Evolutionary conservation across 345 rosid species (phyloP).

Genomic region (Lumnitzera littorea): DNA sequence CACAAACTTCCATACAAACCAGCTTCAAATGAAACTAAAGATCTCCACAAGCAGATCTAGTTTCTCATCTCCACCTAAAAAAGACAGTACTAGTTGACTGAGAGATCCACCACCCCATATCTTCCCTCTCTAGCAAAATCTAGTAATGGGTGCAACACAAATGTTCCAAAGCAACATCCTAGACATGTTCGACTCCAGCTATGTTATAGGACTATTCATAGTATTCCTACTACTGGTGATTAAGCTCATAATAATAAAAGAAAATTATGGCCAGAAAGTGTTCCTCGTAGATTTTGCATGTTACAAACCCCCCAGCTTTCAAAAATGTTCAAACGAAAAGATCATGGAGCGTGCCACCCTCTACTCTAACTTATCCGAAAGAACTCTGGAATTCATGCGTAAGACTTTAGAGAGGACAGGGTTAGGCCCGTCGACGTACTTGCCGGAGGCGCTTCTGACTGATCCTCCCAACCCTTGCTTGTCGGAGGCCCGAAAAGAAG

Average conservation of each 20-base stretch:
- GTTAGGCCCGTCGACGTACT: slow-evolving; percentile 4
- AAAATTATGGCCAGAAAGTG: background rate
- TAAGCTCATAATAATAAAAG: background rate
- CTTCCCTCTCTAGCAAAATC: too few species aligned
- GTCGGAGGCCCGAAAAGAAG: slow-evolving; percentile 5
- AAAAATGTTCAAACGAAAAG: background rate
- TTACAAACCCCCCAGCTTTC: slow-evolving; percentile 3
- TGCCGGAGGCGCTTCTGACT: slow-evolving; percentile 8
- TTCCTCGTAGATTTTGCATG: slow-evolving; percentile 9
- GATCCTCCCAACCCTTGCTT: background rate
- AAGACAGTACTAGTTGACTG: too few species aligned
- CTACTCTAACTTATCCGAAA: background rate
- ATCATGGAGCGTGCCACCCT: background rate
- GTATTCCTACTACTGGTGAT: background rate
- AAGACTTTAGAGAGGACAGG: slow-evolving; percentile 12
- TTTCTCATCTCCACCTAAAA: too few species aligned
- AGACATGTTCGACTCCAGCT: background rate
- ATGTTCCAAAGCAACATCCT: background rate
- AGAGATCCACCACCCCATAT: too few species aligned
- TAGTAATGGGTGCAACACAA: too few species aligned
- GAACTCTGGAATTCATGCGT: slow-evolving; percentile 5
- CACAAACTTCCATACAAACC: too few species aligned
- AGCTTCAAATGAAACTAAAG: too few species aligned
- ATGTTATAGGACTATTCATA: background rate
- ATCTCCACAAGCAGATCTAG: too few species aligned